Conservation (phyloP, 495 filamentous ascomycete species). For the Penicillium psychrofluorescens region DNA sequence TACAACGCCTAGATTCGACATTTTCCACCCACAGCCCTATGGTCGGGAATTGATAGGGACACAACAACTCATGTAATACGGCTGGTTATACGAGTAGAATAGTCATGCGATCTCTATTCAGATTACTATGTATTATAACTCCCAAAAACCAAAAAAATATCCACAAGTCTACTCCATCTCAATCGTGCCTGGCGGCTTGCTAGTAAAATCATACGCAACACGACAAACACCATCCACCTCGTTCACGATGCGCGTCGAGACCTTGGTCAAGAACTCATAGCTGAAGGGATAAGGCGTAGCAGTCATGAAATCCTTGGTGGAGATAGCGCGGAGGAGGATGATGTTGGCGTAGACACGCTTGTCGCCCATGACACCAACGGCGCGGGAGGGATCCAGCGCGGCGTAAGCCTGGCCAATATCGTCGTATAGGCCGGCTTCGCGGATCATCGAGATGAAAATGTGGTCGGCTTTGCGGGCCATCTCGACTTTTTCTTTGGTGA, state of each 20-base stretch:
- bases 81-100: too few relatives aligned
- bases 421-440: constrained; percentile 74
- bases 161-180: constrained; percentile 14
- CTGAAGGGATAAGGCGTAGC: not conserved
- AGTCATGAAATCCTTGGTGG: constrained; percentile 18
- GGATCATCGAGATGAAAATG: constrained; percentile 80
- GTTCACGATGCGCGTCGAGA: constrained; percentile 10
- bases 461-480: constrained; percentile 81
- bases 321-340: constrained; percentile 16
- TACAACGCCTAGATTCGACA: too few relatives aligned
- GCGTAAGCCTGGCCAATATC: constrained; percentile 69
- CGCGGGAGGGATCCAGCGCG: constrained; percentile 43
- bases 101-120: too few relatives aligned
- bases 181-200: constrained; percentile 21
- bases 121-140: too few relatives aligned
- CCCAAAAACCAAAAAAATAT: not conserved
- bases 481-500: constrained; percentile 68
- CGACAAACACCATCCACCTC: constrained; percentile 19
- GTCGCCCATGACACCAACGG: constrained; percentile 17
- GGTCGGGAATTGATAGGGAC: too few relatives aligned
- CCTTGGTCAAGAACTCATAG: constrained; percentile 1
- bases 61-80: too few relatives aligned
- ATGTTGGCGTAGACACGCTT: constrained; percentile 19
- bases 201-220: constrained; percentile 15
- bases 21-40: too few relatives aligned